phyloP scores from a whole-genome alignment of 2,329 filamentous ascomycete genomes.

The Cytospora chrysosperma region DNA sequence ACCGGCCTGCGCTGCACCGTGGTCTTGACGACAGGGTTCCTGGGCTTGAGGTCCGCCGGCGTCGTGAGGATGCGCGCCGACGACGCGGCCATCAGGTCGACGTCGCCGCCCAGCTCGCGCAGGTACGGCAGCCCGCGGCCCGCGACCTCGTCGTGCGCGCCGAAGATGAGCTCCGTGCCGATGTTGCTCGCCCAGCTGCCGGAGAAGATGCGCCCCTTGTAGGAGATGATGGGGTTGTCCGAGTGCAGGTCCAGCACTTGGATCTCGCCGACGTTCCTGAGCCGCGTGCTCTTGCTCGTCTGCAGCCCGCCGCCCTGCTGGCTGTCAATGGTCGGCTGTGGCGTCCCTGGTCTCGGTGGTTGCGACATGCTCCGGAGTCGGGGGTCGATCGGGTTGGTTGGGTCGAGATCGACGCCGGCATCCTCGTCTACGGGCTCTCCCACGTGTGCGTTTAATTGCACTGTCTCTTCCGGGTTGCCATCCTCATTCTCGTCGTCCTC shows the following conservation, averaged over 20 bases:
- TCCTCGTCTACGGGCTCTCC: constrained; percentile 16
- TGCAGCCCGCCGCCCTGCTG: neutral
- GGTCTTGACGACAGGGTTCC: constrained; percentile 29
- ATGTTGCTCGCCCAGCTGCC: constrained; percentile 81
- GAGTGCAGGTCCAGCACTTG: constrained; percentile 85
- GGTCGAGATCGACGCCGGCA: constrained; percentile 11
- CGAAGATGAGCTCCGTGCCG: constrained; percentile 80
- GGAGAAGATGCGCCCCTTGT: constrained; percentile 73
- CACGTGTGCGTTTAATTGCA: constrained; percentile 13
- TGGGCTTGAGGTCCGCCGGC: constrained; percentile 58
- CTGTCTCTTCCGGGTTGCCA: constrained; percentile 18
- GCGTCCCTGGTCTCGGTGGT: constrained; percentile 5
- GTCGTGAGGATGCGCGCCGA: constrained; percentile 68
- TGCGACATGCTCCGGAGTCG: constrained; percentile 7
- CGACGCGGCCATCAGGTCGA: constrained; percentile 72
- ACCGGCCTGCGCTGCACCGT: constrained; percentile 37
- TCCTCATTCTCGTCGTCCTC: constrained; percentile 24
- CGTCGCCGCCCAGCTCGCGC: constrained; percentile 54
- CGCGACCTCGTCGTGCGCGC: constrained; percentile 41
- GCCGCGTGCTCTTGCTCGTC: constrained; percentile 4
- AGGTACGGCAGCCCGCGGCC: constrained; percentile 44
- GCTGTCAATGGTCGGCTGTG: constrained; percentile 18
- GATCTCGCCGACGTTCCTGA: constrained; percentile 44
- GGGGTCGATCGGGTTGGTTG: constrained; percentile 25
- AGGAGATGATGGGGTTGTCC: constrained; percentile 72